These are phyloP conservation scores for Austropuccinia psidii DNA, from an alignment of 1,284 basidiomycete genomes.

Conservation along the genomic window DNA sequence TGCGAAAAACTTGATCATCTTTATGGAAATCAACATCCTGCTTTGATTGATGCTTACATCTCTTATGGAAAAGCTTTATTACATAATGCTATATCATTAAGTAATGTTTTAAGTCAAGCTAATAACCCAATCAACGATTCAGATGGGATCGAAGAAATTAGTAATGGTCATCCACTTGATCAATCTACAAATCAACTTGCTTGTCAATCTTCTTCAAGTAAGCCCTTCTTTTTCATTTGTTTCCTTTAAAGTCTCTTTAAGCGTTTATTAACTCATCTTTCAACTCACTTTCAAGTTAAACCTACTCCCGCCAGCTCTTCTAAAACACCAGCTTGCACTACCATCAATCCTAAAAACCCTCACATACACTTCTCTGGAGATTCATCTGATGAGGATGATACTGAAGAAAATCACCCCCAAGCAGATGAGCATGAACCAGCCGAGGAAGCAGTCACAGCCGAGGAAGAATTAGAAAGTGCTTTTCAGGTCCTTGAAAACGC, in stretches of 20 bases:
- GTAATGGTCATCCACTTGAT: neutral
- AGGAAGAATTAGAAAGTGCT: slow-evolving; percentile 27
- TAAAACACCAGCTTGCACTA: neutral
- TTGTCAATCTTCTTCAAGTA: neutral
- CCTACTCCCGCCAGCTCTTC: neutral
- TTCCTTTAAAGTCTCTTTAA: neutral
- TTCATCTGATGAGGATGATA: slow-evolving; percentile 26
- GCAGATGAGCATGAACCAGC: neutral
- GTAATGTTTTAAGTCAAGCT: slow-evolving; percentile 40
- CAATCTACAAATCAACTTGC: neutral
- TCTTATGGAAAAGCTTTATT: slow-evolving; percentile 45
- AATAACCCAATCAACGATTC: slow-evolving; percentile 18
- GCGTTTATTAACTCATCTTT: no score
- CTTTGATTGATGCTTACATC: slow-evolving; percentile 42
- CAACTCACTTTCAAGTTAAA: neutral
- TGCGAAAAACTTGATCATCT: neutral
- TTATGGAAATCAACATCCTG: slow-evolving; percentile 41
- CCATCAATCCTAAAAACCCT: neutral
- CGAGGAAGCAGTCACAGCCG: neutral
- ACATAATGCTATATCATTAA: slow-evolving; percentile 41
- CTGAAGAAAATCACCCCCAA: neutral
- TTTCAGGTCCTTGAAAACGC: slow-evolving; percentile 18
- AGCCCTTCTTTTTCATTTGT: neutral
- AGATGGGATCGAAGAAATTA: slow-evolving; percentile 20
- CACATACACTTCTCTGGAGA: slow-evolving; percentile 31